A percentile compares a stretch with the other conserved stretches of the same genome.
These are phyloP conservation scores for Capsicum pubescens DNA, from an alignment of 257 asterid species.

Conservation along the genomic window DNA sequence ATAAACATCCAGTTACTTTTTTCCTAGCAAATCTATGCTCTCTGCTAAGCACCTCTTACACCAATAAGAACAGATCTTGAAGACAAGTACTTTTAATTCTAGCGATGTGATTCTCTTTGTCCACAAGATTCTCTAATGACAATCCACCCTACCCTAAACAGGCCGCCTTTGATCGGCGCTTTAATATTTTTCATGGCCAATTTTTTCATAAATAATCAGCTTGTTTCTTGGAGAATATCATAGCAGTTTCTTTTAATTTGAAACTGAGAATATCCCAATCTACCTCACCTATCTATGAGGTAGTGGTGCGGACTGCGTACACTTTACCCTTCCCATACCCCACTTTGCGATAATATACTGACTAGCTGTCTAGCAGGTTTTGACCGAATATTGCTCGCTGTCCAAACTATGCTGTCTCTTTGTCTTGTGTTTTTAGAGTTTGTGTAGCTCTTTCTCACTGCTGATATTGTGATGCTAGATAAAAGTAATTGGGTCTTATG, in stretches of 20 bases:
- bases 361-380: not conserved
- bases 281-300: too few species aligned
- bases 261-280: not conserved
- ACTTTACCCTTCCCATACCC: too few species aligned
- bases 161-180: not conserved
- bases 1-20: not conserved
- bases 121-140: not conserved
- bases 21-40: not conserved
- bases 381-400: not conserved
- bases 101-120: not conserved
- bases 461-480: constrained; percentile 55
- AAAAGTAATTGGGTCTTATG: constrained; percentile 91
- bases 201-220: not conserved
- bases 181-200: not conserved
- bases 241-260: not conserved
- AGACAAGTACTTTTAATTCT: not conserved
- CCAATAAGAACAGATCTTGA: not conserved
- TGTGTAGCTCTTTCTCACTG: constrained; percentile 9
- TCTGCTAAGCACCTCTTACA: not conserved
- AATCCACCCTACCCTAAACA: constrained; percentile 1
- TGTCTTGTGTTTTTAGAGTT: not conserved
- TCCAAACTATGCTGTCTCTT: not conserved
- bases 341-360: too few species aligned
- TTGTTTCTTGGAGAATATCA: not conserved
- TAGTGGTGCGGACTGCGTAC: too few species aligned